Base-by-base conservation (phyloP, 2,329 filamentous ascomycete genomes). In the Chaetomiaceae sp. region DNA sequence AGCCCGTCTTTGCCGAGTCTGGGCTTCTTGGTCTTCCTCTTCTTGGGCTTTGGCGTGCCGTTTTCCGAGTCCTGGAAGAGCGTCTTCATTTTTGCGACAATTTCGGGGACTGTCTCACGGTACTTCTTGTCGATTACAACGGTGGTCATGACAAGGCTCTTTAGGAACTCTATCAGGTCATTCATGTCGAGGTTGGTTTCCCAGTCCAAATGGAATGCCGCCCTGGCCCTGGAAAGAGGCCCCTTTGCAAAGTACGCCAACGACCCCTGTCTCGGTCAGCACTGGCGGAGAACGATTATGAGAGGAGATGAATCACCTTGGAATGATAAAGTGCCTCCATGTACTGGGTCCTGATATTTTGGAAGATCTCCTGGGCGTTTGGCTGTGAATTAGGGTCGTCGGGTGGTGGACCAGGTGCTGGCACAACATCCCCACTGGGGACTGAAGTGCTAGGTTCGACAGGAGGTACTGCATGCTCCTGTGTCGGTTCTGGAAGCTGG, bases 161-260 rank as follows among this genome's bases (percentile, higher is more conserved):
- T 82, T n/a, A 92, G 65, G 59, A 89, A 90, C 0, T 76, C 72
- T 8, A 86, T 74, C 16, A 91, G 70, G 44, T 89, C 80, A 20
- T 71, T 69, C 66, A 85, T 81, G 35, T 82, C 74, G 17, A 84
- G 68, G 19, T 75, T 78, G 6, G 77, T 71, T 63, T 85, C 80
- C 45, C 78, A 78, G 54, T 82, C 78, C 13, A 82, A 69, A 51
- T 83, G 80, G 56, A 89, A 89, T 13, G 83, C 79, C 41, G 84
- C 85, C 53, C 87, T 79, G 40, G 86, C 84, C 59, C 87, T 78
- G 39, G 87, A 88, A 17, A 93, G 71, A 1, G 88, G 86, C 0
- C 87, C 88, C 70, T 93, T 93, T 17, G 85, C 85, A 67, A 92
- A 91, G 66, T 91, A 93, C 51, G 87, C 87, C 50, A 92, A 70